Evolutionary conservation across 192 early-diverging fungal genomes (phyloP), one percentile per base, ranked within the genome.

Genomic region (Jimgerdemannia flammicorona): DNA sequence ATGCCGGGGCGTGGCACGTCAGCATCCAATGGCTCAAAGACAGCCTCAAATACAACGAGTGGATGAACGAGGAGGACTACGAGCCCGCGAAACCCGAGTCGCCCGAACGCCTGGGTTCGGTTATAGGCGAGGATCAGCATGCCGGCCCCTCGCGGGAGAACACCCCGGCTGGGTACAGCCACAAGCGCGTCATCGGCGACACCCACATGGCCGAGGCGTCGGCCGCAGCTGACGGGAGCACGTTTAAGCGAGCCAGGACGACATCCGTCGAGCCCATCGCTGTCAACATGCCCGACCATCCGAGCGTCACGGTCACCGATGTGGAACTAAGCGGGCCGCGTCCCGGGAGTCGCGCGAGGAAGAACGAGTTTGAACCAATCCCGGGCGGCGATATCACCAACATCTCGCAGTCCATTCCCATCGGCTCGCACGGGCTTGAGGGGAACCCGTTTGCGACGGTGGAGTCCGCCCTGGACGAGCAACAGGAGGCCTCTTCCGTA

Each of bases 61-160:
- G 93, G 91, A 90, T 92, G 86, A 94, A 93, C 72, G 94, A 94
- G 75, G 93, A 95, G 78, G 95, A 96, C 74, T 96, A 95, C 74
- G 94, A 94, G 77, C 49, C 49, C 49, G 8, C 49, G 6, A 59
- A 59, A 2, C 49, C 14, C 8, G 67, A 68, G 6, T 40, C 19
- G 7, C 19, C 67, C 19, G 67, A 68, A 2, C 49, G 49, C 8
- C 0, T 59, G 8, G 29, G 29, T 29, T 29, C 29, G 29, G 29
- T 29, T 29, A 1, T 29, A 29, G 49, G 49, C 49, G 29, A 68
- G 40, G 67, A 68, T 41, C 67, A 68, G 19, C 19, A 14, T 18
- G 64, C 64, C 64, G 19, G 14, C 14, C 64, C 64, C 64, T 19
- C 14, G 1, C 19, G 40, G 7, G 67, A 68, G 40, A 68, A 40